phyloP scores from a whole-genome alignment of 108 stramenopile species.

The Chaetoceros tenuissimus region DNA sequence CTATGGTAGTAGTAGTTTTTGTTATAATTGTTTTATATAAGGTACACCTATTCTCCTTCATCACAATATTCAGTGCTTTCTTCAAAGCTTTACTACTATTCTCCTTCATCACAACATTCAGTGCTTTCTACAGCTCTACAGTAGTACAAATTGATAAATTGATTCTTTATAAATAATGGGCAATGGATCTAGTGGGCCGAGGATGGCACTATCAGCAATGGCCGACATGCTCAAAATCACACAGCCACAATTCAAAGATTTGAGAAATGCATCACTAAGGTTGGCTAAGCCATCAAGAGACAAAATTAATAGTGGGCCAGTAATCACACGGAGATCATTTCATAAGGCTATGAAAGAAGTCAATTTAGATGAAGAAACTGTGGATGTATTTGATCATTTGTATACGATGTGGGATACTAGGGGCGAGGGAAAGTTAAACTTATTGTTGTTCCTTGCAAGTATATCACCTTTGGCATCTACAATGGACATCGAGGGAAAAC shows the following conservation, averaged over 20 bases:
- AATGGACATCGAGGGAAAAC: constrained; percentile 20
- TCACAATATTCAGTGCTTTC: too few species aligned
- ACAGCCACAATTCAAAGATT: neutral
- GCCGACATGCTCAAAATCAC: neutral
- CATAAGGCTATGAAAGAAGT: constrained; percentile 14
- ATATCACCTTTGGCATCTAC: constrained; percentile 46
- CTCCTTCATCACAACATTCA: too few species aligned
- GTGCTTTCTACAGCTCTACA: too few species aligned
- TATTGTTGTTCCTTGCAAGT: constrained; percentile 36
- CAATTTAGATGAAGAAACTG: constrained; percentile 10
- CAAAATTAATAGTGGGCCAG: neutral
- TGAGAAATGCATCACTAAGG: neutral
- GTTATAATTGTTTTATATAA: too few species aligned
- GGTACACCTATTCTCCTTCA: too few species aligned
- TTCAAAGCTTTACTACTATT: too few species aligned
- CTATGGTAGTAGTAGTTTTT: too few species aligned
- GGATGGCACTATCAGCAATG: neutral
- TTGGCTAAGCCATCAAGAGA: neutral
- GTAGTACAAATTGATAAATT: too few species aligned
- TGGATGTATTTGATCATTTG: constrained; percentile 39
- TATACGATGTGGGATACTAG: constrained; percentile 57
- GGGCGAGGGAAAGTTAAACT: constrained; percentile 16
- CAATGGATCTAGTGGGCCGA: neutral
- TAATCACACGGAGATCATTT: constrained; percentile 2
- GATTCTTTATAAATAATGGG: too few species aligned